Evolutionary conservation across 768 basidiomycete species (phyloP).

Genomic region (Lyophyllum atratum): DNA sequence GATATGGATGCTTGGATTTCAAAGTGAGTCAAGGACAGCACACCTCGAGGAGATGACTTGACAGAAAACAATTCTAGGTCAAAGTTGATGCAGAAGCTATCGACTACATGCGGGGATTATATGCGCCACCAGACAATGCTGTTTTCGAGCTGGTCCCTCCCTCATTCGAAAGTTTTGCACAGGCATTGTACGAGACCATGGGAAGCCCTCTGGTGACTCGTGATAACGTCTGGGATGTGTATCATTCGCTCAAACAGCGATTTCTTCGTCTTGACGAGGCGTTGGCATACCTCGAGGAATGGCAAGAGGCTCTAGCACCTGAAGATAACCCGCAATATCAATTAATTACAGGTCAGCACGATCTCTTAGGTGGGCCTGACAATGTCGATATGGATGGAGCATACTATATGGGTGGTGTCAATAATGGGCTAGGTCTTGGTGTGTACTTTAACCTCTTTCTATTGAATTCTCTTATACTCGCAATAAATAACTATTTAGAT

Average conservation of each 20-base stretch:
- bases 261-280: background rate
- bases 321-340: background rate
- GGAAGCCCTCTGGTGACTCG: background rate
- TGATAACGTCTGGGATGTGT: constrained; percentile 3
- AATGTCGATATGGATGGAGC: background rate
- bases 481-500: too few species aligned
- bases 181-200: constrained; percentile 11
- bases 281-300: background rate
- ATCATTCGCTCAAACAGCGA: background rate
- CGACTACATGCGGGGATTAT: constrained; percentile 16
- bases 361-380: constrained; percentile 1
- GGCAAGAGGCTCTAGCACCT: background rate
- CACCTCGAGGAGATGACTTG: too few species aligned
- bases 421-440: constrained; percentile 4
- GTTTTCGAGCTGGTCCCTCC: constrained; percentile 33
- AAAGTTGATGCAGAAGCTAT: background rate
- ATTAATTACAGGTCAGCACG: background rate
- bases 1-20: background rate
- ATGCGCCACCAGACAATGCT: constrained; percentile 26
- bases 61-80: background rate
- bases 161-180: constrained; percentile 13
- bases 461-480: too few species aligned
- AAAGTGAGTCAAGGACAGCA: constrained; percentile 18
- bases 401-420: constrained; percentile 8
- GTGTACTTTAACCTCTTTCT: background rate